Percentiles rank a stretch among this genome's conserved stretches.
Evolutionary conservation across 1,284 basidiomycete genomes (phyloP).

Genomic region (Porodaedalea pini): DNA sequence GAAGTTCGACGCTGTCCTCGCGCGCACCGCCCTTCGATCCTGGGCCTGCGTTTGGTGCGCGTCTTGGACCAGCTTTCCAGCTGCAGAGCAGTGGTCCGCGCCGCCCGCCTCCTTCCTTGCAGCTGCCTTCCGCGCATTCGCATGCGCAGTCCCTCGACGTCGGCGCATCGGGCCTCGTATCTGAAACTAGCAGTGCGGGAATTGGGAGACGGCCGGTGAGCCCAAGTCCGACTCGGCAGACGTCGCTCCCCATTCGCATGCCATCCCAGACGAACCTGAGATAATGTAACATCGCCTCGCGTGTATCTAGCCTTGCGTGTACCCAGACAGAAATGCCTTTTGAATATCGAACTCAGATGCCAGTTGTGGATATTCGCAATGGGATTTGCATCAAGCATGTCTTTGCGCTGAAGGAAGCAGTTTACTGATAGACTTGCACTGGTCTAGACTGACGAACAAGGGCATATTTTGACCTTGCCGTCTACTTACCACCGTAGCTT

Average conservation of each 20-base stretch:
- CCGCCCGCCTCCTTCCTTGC: not conserved
- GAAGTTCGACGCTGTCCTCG: slow-evolving; percentile 8
- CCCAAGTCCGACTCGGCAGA: slow-evolving; percentile 6
- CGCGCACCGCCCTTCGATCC: slow-evolving; percentile 19
- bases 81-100: not conserved
- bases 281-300: too few relatives aligned
- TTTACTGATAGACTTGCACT: too few relatives aligned
- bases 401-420: too few relatives aligned
- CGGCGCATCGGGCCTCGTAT: not conserved
- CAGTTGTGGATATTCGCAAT: too few relatives aligned
- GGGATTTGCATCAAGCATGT: too few relatives aligned
- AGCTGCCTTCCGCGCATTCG: not conserved
- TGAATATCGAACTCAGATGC: too few relatives aligned
- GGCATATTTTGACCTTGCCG: too few relatives aligned
- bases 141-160: slow-evolving; percentile 11
- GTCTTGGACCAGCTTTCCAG: slow-evolving; percentile 13
- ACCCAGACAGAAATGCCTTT: too few relatives aligned
- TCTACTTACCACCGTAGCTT: too few relatives aligned
- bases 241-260: slow-evolving; percentile 13
- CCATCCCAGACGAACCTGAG: slow-evolving; percentile 2
- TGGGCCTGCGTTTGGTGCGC: not conserved
- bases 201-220: slow-evolving; percentile 8
- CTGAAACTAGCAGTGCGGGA: not conserved
- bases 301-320: too few relatives aligned
- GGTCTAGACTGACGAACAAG: too few relatives aligned